A percentile compares a stretch with the other conserved stretches of the same genome.
Evolutionary conservation across 2,329 filamentous ascomycete species (phyloP).

Genomic region (Penicillium aurantiogriseum): DNA sequence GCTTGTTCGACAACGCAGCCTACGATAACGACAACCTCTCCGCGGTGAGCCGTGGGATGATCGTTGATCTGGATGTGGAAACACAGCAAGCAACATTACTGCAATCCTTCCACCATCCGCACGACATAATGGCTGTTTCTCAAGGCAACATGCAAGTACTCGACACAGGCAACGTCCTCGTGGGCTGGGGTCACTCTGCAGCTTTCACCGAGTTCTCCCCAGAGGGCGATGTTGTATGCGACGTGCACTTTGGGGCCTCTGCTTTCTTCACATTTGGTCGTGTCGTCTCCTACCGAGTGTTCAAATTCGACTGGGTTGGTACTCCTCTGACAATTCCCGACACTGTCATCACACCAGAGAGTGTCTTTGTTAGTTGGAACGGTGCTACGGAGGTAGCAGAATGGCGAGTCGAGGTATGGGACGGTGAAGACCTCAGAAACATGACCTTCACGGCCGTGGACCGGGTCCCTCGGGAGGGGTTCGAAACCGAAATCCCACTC

Average conservation of each 20-base stretch:
- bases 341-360: slow-evolving; percentile 14
- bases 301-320: slow-evolving; percentile 55
- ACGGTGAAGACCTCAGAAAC: slow-evolving; percentile 13
- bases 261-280: slow-evolving; percentile 47
- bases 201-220: slow-evolving; percentile 49
- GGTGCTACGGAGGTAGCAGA: slow-evolving; percentile 36
- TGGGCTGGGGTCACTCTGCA: slow-evolving; percentile 53
- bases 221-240: slow-evolving; percentile 25
- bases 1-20: slow-evolving; percentile 29
- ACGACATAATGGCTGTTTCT: slow-evolving; percentile 18
- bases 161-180: slow-evolving; percentile 45
- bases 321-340: slow-evolving; percentile 43
- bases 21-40: slow-evolving; percentile 14
- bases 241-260: slow-evolving; percentile 44
- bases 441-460: slow-evolving; percentile 16
- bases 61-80: slow-evolving; percentile 16
- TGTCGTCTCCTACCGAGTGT: slow-evolving; percentile 57
- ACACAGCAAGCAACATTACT: slow-evolving; percentile 10
- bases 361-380: slow-evolving; percentile 37
- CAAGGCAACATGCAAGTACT: slow-evolving; percentile 25
- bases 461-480: slow-evolving; percentile 20
- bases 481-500: slow-evolving; percentile 23
- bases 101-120: slow-evolving; percentile 19
- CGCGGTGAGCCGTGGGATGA: slow-evolving; percentile 18
- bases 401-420: slow-evolving; percentile 29